Evolutionary conservation across 2,329 filamentous ascomycete genomes (phyloP).

Genomic region (Thielaviopsis punctulata): DNA sequence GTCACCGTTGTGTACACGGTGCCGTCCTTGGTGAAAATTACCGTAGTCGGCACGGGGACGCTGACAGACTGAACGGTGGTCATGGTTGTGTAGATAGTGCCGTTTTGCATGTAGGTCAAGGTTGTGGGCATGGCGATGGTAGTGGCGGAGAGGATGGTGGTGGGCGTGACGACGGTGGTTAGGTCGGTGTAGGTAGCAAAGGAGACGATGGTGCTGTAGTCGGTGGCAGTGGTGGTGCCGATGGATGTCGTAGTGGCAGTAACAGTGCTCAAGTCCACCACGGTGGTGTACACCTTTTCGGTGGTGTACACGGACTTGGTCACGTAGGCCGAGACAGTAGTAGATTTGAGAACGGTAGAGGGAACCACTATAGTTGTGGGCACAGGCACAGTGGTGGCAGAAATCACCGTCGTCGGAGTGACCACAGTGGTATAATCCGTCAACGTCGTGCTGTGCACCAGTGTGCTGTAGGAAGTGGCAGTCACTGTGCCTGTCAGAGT

Average conservation of each 20-base stretch:
- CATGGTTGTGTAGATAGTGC: slow-evolving; percentile 10
- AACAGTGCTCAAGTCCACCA: background rate
- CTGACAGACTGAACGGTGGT: background rate
- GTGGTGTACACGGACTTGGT: background rate
- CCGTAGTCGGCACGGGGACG: slow-evolving; percentile 5
- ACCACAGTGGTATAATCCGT: background rate
- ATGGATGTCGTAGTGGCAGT: background rate
- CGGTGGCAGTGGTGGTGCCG: background rate
- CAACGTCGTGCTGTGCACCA: background rate
- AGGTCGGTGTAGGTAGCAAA: background rate
- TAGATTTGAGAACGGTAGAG: slow-evolving; percentile 5
- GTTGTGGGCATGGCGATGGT: slow-evolving; percentile 11
- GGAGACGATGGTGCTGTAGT: background rate
- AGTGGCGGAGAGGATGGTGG: background rate
- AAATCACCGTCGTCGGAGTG: background rate
- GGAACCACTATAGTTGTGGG: background rate
- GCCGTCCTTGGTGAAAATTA: slow-evolving; percentile 10
- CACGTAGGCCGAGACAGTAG: background rate
- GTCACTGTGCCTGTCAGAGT: slow-evolving; percentile 1
- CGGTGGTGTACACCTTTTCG: background rate
- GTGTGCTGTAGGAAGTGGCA: background rate
- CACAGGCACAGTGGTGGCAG: background rate
- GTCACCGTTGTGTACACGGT: slow-evolving; percentile 6
- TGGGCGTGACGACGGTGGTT: background rate
- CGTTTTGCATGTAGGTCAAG: slow-evolving; percentile 8